phyloP scores from a whole-genome alignment of 352 stramenopile species.

The Phytophthora pisi region DNA sequence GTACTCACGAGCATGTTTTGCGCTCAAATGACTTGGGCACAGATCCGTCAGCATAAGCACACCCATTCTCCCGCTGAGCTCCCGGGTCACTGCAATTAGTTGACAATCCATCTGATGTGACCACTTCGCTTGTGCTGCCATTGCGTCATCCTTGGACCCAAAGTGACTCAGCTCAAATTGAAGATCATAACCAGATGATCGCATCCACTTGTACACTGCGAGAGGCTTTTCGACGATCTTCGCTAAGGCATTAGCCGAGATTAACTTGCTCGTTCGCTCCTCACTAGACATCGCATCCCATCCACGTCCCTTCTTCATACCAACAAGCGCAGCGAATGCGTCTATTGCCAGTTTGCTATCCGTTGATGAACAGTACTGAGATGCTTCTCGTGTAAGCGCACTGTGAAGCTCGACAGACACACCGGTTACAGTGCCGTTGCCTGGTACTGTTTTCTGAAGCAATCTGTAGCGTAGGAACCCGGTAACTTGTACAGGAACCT shows the following conservation, averaged over 20 bases:
- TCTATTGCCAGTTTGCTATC: constrained; percentile 44
- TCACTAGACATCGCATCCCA: constrained; percentile 20
- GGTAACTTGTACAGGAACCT: constrained; percentile 29
- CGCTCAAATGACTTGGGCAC: constrained; percentile 64
- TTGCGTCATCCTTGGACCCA: constrained; percentile 42
- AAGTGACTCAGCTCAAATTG: constrained; percentile 61
- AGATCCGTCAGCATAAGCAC: constrained; percentile 67
- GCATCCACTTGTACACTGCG: constrained; percentile 53
- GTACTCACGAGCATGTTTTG: constrained; percentile 39
- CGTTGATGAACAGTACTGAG: constrained; percentile 28
- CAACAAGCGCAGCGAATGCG: constrained; percentile 32
- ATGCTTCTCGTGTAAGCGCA: constrained; percentile 34
- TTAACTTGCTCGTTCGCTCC: constrained; percentile 18
- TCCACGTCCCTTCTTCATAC: constrained; percentile 17
- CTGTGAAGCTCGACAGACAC: constrained; percentile 7
- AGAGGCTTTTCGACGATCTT: constrained; percentile 28
- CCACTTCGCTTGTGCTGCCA: constrained; percentile 65
- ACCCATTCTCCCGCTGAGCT: constrained; percentile 54
- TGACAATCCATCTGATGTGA: constrained; percentile 78
- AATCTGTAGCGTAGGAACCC: constrained; percentile 41
- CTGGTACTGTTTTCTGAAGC: constrained; percentile 12
- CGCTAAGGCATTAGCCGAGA: constrained; percentile 7
- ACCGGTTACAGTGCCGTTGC: background rate
- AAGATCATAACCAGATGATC: constrained; percentile 61
- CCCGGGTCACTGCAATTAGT: constrained; percentile 52